Percentiles rank a stretch among this genome's conserved stretches.
Evolutionary conservation across 345 rosid species (phyloP).

Genomic region (Raphanus raphanistrum): DNA sequence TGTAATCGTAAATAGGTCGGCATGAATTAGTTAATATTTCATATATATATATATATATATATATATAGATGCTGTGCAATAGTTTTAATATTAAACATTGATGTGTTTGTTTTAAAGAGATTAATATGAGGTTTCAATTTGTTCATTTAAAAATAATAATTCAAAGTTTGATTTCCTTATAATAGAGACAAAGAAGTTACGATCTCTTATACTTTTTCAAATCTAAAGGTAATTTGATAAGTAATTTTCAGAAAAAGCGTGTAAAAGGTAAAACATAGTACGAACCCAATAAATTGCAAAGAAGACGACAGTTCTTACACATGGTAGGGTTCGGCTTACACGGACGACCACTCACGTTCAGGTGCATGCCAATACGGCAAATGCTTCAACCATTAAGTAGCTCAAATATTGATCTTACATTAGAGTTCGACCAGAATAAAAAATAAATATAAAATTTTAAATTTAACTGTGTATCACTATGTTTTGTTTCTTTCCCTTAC

Average conservation of each 20-base stretch:
- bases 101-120: background rate
- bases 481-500: constrained; percentile 19
- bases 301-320: constrained; percentile 32
- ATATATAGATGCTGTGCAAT: background rate
- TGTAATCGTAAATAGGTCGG: background rate
- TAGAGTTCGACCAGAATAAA: constrained; percentile 1
- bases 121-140: background rate
- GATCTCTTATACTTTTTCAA: background rate
- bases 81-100: background rate
- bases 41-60: background rate
- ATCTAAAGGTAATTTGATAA: background rate
- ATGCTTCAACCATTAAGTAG: background rate
- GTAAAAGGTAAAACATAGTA: constrained; percentile 23
- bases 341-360: constrained; percentile 37
- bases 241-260: background rate
- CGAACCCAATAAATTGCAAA: constrained; percentile 27
- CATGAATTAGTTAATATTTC: background rate
- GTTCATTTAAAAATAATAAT: background rate
- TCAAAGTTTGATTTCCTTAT: background rate
- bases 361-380: constrained; percentile 30
- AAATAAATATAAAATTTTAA: background rate
- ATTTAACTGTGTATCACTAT: constrained; percentile 11
- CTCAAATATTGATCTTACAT: background rate
- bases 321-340: constrained; percentile 38
- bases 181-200: background rate